A percentile compares a stretch with the other conserved stretches of the same genome.
Evolutionary conservation across 164 flowering plant genomes (phyloP).

Genomic region (Macadamia integrifolia): DNA sequence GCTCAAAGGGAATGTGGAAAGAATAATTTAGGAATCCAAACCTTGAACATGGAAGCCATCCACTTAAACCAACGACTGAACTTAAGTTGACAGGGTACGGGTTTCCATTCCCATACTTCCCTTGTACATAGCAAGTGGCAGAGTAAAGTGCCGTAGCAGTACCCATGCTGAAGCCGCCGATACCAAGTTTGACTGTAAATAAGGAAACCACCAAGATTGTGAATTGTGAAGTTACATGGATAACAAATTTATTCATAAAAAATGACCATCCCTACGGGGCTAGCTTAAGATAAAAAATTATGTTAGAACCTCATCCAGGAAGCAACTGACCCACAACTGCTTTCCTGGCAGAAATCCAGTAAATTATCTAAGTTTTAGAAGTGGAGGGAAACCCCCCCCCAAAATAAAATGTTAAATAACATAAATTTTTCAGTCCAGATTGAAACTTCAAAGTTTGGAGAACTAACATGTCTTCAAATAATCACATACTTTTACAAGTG

Average conservation of each 20-base stretch:
- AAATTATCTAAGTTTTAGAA: neutral
- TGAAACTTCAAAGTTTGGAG: neutral
- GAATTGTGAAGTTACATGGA: neutral
- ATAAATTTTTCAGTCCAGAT: no score
- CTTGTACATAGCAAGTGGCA: constrained; percentile 73
- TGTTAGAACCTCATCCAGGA: neutral
- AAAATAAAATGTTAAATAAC: neutral
- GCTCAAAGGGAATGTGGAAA: neutral
- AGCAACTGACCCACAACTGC: neutral
- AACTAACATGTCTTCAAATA: neutral
- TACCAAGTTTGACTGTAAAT: constrained; percentile 77
- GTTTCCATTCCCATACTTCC: constrained; percentile 72
- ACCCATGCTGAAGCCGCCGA: constrained; percentile 99
- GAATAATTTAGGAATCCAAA: constrained; percentile 19
- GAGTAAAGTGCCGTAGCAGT: constrained; percentile 90
- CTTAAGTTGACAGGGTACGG: constrained; percentile 62
- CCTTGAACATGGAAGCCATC: constrained; percentile 98
- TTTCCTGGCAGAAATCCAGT: neutral
- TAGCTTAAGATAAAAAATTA: neutral
- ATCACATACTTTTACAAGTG: neutral
- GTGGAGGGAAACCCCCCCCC: no score
- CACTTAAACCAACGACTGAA: constrained; percentile 83
- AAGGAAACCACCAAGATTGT: neutral
- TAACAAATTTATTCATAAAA: neutral
- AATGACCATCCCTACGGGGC: neutral